Conservation (phyloP, 305 asterid species). For the Fraxinus albicans region DNA sequence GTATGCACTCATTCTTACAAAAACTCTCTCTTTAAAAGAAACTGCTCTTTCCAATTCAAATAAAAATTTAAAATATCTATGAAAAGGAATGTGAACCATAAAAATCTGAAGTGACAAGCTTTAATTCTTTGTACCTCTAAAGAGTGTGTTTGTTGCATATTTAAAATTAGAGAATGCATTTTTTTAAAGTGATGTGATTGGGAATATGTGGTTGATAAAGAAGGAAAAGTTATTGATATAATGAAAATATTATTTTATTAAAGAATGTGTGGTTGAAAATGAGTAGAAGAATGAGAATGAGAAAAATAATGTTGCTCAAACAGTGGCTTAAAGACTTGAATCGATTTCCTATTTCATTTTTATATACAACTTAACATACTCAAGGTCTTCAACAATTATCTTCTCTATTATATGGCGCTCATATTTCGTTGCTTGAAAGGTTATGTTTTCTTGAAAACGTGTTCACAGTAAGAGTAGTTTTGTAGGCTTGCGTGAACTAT, state of each 20-base stretch:
- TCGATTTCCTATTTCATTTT: neutral
- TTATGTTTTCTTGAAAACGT: neutral
- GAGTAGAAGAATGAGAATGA: too few relatives aligned
- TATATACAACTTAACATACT: neutral
- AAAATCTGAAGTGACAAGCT: neutral
- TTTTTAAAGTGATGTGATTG: too few relatives aligned
- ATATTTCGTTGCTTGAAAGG: neutral
- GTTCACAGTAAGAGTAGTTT: neutral
- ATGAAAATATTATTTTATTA: too few relatives aligned
- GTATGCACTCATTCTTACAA: neutral
- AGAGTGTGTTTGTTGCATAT: too few relatives aligned
- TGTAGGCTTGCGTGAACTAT: slow-evolving; percentile 48
- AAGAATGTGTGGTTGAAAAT: too few relatives aligned
- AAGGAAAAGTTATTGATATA: too few relatives aligned
- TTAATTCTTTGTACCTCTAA: neutral
- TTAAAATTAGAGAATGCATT: too few relatives aligned
- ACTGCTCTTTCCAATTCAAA: neutral
- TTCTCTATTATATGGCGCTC: neutral
- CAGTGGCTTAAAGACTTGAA: neutral
- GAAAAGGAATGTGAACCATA: neutral
- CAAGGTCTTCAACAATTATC: neutral
- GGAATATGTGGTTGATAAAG: too few relatives aligned
- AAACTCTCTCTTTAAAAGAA: neutral
- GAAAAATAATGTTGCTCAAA: too few relatives aligned
- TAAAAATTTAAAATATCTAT: neutral